Base-by-base conservation (phyloP, 2,329 filamentous ascomycete genomes). In the Acrocalymma vagum region DNA sequence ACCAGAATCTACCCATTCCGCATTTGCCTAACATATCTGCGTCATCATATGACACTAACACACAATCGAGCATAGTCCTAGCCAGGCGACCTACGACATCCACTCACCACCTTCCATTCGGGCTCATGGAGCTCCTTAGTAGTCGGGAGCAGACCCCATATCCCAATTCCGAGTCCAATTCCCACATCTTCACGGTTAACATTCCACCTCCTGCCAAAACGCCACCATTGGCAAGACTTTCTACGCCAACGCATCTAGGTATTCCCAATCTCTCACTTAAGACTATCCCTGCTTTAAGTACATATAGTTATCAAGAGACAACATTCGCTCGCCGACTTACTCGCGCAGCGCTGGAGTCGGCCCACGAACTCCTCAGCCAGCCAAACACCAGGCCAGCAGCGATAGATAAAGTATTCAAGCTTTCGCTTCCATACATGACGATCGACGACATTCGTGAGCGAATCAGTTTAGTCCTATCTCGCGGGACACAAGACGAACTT, bases 311-410 rank as follows among this genome's bases (percentile, higher is more conserved):
- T 41, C 75, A 82, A 17, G 88, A 92, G 63, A 72, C 75, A 2
- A 84, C 79, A 1, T 92, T 95, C 53, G 83, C 84, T 9, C 82
- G 88, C 6, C 79, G 86, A 4, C 72, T 95, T 4, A 86, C 89
- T 32, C 81, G 89, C 27, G 76, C 76, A 37, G 77, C 83, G 3
- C 54, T 85, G 1, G 88, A 95, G 66, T 70, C 76, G 17, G 87
- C 78, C 1, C 81, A 84, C 41, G 70, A 74, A 3, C 69, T 92
- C 1, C 74, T 88, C 3, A 77, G 81, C 31, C 74, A 79, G 0
- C 42, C 60, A 18, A 34, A 59, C 47, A 34, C 57, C 18, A 53
- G 47, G 6, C 66, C 57, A 5, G 48, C 55, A 20, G 53, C 54
- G 1, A 53, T 69, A 25, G 58, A 67, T n/a, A 76, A 78, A 22